phyloP scores from a whole-genome alignment of 2,329 filamentous ascomycete genomes.

The Diaporthe amygdali region DNA sequence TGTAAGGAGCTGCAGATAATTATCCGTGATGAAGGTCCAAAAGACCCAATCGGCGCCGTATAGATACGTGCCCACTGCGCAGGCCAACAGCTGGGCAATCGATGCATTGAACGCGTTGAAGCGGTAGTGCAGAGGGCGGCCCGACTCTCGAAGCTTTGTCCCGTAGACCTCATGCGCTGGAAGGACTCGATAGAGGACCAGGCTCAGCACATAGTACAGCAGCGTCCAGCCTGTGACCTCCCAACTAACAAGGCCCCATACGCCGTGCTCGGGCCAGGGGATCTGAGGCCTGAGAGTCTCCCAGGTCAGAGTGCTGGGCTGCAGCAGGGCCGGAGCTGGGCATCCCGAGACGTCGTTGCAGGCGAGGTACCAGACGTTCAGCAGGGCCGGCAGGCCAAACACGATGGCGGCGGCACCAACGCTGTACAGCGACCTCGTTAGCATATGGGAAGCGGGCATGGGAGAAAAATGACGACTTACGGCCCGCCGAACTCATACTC shows the following conservation, averaged over 20 bases:
- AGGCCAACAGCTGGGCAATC: slow-evolving; percentile 68
- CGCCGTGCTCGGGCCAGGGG: slow-evolving; percentile 65
- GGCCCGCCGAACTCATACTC: slow-evolving; percentile 28
- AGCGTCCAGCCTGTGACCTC: slow-evolving; percentile 69
- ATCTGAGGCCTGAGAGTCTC: slow-evolving; percentile 51
- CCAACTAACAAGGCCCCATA: slow-evolving; percentile 70
- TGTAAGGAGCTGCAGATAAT: slow-evolving; percentile 82
- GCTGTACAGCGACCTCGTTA: not conserved
- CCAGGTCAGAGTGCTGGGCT: slow-evolving; percentile 47
- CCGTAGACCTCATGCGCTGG: slow-evolving; percentile 75
- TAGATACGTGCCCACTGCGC: slow-evolving; percentile 72
- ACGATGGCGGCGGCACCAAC: slow-evolving; percentile 27
- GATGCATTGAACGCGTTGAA: slow-evolving; percentile 78
- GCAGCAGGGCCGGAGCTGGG: slow-evolving; percentile 54
- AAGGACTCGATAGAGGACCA: slow-evolving; percentile 75
- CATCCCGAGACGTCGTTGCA: slow-evolving; percentile 60
- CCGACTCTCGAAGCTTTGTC: slow-evolving; percentile 64
- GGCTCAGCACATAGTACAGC: slow-evolving; percentile 75
- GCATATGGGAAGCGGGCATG: not conserved
- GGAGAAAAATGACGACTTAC: slow-evolving; percentile 8
- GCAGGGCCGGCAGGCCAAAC: slow-evolving; percentile 26
- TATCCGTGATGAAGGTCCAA: slow-evolving; percentile 88
- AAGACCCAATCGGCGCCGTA: slow-evolving; percentile 79
- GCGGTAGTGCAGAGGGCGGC: slow-evolving; percentile 77
- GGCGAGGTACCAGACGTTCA: slow-evolving; percentile 40